Evolutionary conservation across 164 flowering plant genomes (phyloP), one percentile per base, ranked within the genome.

Genomic region (Magnolia sinica): DNA sequence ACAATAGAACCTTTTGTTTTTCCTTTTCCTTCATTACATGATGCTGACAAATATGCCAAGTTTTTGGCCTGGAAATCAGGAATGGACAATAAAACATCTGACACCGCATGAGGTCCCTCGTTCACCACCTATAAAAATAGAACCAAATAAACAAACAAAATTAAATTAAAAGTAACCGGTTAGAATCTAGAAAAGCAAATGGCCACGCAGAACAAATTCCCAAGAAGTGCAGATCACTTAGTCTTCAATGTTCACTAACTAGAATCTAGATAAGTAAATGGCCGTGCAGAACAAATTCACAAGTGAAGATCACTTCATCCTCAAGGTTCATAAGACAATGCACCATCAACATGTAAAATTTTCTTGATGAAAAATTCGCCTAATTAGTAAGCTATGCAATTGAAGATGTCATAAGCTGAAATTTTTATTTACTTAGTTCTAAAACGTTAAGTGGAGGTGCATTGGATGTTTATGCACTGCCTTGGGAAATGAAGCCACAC

Each of bases 21-120:
- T 72, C 96, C 95, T 78, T 91, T 91, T 75, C 95, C 95, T 79
- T 90, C 92, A 79, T 18, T 74, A 49, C 68, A 64, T 24, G 79
- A 64, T 61, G 84, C 90, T 55, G 73, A 37, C 75, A 94, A 78
- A 85, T 81, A 87, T 10, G 93, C 94, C 86, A 94, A 81, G 58
- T 89, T 81, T 69, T 88, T 81, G 19, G 84, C 92, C 80, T 87
- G 94, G 52, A 81, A 84, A 29, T 94, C 94, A 27, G 95, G 94
- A 68, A 89, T 82, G 27, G 89, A 82, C 82, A 96, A 68, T 79
- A 92, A 74, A 76, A 96, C 73, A 76, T 94, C 91, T 55, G 93
- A 87, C 1, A 84, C 94, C 55, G 79, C 27, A 72, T 81, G 81
- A 77, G 76, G 49, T 50, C 97, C 97, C 24, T 73, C 83, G 81